Base-by-base conservation (phyloP, 2,329 filamentous ascomycete species). In the Hirsutella thompsonii region DNA sequence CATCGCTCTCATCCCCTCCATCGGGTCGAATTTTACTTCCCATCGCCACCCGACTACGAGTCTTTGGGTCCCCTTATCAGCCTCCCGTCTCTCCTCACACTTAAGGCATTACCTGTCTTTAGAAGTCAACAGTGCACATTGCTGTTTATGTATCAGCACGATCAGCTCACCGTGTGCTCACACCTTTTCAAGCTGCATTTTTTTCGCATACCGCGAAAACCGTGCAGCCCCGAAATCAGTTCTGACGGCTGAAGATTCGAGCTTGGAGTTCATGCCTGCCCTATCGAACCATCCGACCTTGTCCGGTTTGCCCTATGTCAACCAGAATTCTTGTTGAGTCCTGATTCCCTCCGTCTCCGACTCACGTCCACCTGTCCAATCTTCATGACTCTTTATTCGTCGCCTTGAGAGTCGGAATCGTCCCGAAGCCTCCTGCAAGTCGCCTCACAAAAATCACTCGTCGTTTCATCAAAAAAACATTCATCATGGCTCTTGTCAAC, bases 101-200 rank as follows among this genome's bases (percentile, higher is more conserved):
- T n/a, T n/a, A n/a, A 26, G 11, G 20, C 19, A 36, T n/a, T n/a
- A 46, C 48, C 50, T 48, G 52, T 56, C 57, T 52, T 51, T 58
- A 60, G 52, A 41, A 50, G 46, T 50, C 43, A 44, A 51, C 49
- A 49, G 48, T 43, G 49, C 53, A 62, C 55, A 57, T 59, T 60
- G 58, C 61, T 83, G 87, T 94, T 84, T 93, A 94, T 94, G 88
- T 94, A 94, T 94, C 88, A 88, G 86, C 83, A 86, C 85, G 83
- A 83, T 80, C 64, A 74, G 61, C 77, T 77, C 79, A 79, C 84
- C 83, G 80, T 87, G 81, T 88, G 86, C 80, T 85, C 81, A 85
- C 82, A 90, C 81, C 86, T 86, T 74, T 79, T 86, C 74, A 86
- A 87, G 84, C 86, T 93, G 84, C 87, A 89, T 79, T 75, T 82